Evolutionary conservation across 2,329 filamentous ascomycete genomes (phyloP), one percentile per base, ranked within the genome.

Genomic region (Ophiobolus disseminans): DNA sequence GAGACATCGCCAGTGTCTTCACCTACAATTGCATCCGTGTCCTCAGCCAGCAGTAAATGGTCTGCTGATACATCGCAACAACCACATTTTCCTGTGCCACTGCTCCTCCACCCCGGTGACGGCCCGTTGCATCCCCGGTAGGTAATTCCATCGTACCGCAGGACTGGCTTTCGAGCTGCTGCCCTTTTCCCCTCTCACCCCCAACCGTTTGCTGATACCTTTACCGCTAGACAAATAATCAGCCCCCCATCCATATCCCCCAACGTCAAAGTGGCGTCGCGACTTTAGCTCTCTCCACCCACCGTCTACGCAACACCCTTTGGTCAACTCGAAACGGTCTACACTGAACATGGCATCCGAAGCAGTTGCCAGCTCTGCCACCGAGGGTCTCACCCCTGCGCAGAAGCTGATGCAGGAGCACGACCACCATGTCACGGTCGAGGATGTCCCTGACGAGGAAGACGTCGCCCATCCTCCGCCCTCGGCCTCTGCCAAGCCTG

Each of bases 401-500:
- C 83, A 87, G 74, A 82, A 81, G 76, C 82, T 89, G 55, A 80
- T 85, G 66, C 80, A 86, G 68, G 82, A 85, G 73, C 87, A 89
- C 56, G 68, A 82, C 62, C 82, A 84, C 73, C 81, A 85, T 65
- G 82, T 83, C 58, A 91, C 86, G 19, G 82, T 96, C 58, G 91
- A 96, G 74, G 91, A 96, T 39, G 86, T 83, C 30, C 80, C 82
- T 21, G 91, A 96, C 68, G 90, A 95, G 73, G 90, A 95, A 32
- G 83, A 90, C 57, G 73, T 86, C 57, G 76, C 78, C 58, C 77
- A 82, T 75, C 77, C 82, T 63, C 78, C 81, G 46, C 81, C 76
- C 42, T 82, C 77, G 46, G 75, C 73, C 36, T 36, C 60, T 40
- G 51, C 35, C 20, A 6, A 38, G 9, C 5, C 58, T 23, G 45